These are phyloP conservation scores for Fomitopsis pulvina DNA, from an alignment of 768 basidiomycete genomes.

Conservation along the genomic window DNA sequence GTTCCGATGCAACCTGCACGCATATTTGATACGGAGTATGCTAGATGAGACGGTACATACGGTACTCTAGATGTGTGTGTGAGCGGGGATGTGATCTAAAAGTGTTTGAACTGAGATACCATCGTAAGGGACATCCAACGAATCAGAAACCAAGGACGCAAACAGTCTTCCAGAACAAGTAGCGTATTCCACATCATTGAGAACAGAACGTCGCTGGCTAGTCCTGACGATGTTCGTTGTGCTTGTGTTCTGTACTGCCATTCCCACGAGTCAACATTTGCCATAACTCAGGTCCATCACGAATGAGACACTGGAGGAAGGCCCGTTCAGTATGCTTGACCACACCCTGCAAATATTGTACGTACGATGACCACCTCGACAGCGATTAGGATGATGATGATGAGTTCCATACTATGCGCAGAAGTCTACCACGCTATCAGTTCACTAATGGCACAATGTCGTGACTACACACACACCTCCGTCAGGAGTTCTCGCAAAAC, in stretches of 20 bases:
- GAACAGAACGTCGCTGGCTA: too few relatives aligned
- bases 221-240: too few relatives aligned
- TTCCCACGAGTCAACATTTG: slow-evolving; percentile 24
- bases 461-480: slow-evolving; percentile 44
- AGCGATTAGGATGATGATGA: slow-evolving; percentile 91
- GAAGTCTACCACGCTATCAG: slow-evolving; percentile 51
- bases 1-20: too few relatives aligned
- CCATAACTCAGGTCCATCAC: slow-evolving; percentile 75
- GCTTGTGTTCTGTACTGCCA: background rate
- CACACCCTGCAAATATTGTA: slow-evolving; percentile 3
- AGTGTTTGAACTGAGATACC: too few relatives aligned
- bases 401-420: slow-evolving; percentile 87
- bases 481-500: slow-evolving; percentile 84
- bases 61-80: too few relatives aligned
- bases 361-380: slow-evolving; percentile 90
- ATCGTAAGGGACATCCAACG: too few relatives aligned
- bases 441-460: background rate
- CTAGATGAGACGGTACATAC: too few relatives aligned
- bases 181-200: too few relatives aligned
- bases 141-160: too few relatives aligned
- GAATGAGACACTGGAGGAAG: slow-evolving; percentile 53
- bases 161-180: too few relatives aligned
- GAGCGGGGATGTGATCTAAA: too few relatives aligned
- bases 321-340: background rate
- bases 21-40: too few relatives aligned